A percentile compares a stretch with the other conserved stretches of the same genome.
These are phyloP conservation scores for Zygosaccharomyces pseudobailii DNA, from an alignment of 1,139 yeast species.

Conservation along the genomic window DNA sequence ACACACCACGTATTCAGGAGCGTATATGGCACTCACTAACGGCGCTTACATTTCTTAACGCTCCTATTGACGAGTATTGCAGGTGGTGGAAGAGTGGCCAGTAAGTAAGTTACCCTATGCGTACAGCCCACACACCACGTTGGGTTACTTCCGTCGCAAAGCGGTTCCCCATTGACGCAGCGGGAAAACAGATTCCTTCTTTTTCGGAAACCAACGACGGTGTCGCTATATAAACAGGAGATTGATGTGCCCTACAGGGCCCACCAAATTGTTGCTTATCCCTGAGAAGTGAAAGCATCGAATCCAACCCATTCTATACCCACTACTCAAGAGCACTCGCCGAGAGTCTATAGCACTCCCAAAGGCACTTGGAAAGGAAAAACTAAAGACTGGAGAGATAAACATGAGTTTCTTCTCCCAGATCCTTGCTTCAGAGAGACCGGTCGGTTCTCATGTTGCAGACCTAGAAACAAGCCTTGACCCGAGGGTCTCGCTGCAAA, in stretches of 20 bases:
- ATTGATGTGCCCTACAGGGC: neutral
- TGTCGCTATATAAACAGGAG: neutral
- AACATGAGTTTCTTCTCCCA: constrained; percentile 10
- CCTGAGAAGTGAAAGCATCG: neutral
- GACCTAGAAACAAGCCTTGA: constrained; percentile 58
- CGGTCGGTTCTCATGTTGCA: constrained; percentile 50
- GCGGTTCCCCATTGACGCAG: neutral
- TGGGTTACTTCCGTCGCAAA: neutral
- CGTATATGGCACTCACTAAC: neutral
- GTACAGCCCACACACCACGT: neutral
- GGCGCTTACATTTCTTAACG: neutral
- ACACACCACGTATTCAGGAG: neutral
- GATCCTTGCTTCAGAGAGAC: constrained; percentile 57
- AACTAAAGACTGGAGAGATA: neutral
- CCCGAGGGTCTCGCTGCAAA: constrained; percentile 45
- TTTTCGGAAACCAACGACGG: neutral
- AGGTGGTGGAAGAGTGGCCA: neutral
- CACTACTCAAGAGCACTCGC: neutral
- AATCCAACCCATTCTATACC: neutral
- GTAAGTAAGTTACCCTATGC: neutral
- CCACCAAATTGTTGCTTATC: neutral
- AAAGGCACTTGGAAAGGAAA: neutral
- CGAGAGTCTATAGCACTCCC: neutral
- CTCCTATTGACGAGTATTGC: neutral
- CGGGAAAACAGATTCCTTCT: neutral